Conservation (phyloP, 805 yeast species). For the Ogataea thermomethanolica region DNA sequence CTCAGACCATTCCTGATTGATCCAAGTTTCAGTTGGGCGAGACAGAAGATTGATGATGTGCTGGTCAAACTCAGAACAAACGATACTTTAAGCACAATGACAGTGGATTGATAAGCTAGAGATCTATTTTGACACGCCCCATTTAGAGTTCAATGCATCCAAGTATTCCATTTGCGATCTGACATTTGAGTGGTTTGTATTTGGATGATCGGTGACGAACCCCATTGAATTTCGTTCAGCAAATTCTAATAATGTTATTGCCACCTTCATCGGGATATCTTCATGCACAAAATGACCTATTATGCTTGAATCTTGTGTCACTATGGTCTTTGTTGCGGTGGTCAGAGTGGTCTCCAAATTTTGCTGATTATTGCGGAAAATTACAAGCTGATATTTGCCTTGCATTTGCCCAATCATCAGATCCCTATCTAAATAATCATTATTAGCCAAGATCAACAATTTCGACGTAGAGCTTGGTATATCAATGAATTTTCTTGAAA, state of each 20-base stretch:
- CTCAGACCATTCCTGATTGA: slow-evolving; percentile 91
- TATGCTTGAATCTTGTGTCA: slow-evolving; percentile 36
- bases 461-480: slow-evolving; percentile 49
- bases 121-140: slow-evolving; percentile 30
- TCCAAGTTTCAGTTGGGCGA: slow-evolving; percentile 87
- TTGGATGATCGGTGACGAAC: not conserved
- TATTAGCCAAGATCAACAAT: slow-evolving; percentile 78
- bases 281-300: slow-evolving; percentile 96
- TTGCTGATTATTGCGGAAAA: slow-evolving; percentile 44
- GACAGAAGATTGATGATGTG: slow-evolving; percentile 78
- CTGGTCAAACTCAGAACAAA: slow-evolving; percentile 53
- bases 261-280: slow-evolving; percentile 71
- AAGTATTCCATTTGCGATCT: slow-evolving; percentile 28
- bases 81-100: slow-evolving; percentile 35
- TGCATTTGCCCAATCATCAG: slow-evolving; percentile 97
- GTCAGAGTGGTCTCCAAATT: slow-evolving; percentile 21
- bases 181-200: slow-evolving; percentile 18
- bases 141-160: slow-evolving; percentile 30
- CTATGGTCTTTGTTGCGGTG: slow-evolving; percentile 23
- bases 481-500: slow-evolving; percentile 50
- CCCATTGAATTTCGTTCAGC: slow-evolving; percentile 37
- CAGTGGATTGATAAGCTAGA: slow-evolving; percentile 40
- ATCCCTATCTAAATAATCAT: slow-evolving; percentile 80
- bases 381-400: slow-evolving; percentile 88
- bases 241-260: slow-evolving; percentile 50